Conservation (phyloP, 2,329 filamentous ascomycete genomes). For the Teratosphaeriaceae sp. region DNA sequence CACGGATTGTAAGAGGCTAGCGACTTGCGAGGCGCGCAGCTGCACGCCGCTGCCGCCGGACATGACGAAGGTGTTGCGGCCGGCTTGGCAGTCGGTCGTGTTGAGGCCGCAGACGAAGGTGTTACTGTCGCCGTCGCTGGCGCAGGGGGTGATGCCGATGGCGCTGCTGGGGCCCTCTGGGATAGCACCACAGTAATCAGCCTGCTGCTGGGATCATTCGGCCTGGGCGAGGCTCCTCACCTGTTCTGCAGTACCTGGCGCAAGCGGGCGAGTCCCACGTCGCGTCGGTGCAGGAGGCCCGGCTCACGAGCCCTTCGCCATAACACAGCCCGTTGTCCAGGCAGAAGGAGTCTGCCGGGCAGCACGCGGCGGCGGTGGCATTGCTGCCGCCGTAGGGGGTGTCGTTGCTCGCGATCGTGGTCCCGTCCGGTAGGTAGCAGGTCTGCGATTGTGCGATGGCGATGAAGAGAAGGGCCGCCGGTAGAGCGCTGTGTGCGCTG, state of each 20-base stretch:
- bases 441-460: slow-evolving; percentile 3
- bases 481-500: slow-evolving; percentile 4
- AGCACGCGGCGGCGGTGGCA: slow-evolving; percentile 21
- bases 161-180: slow-evolving; percentile 10
- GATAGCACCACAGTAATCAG: too few species aligned
- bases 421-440: slow-evolving; percentile 26
- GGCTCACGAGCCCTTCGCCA: slow-evolving; percentile 22
- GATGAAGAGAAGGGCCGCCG: slow-evolving; percentile 4
- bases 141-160: slow-evolving; percentile 23
- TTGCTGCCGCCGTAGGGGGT: slow-evolving; percentile 15
- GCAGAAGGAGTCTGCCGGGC: slow-evolving; percentile 23
- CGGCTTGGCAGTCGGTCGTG: slow-evolving; percentile 16
- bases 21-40: slow-evolving; percentile 24
- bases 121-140: slow-evolving; percentile 12
- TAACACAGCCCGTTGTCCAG: slow-evolving; percentile 29
- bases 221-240: too few species aligned
- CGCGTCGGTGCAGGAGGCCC: slow-evolving; percentile 28
- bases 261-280: slow-evolving; percentile 25
- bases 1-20: slow-evolving; percentile 16
- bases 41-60: slow-evolving; percentile 17
- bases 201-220: neutral
- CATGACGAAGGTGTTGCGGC: slow-evolving; percentile 22
- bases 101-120: slow-evolving; percentile 28
- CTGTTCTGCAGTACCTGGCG: slow-evolving; percentile 22
- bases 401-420: slow-evolving; percentile 18